Evolutionary conservation across 495 filamentous ascomycete genomes (phyloP), one percentile per base, ranked within the genome.

Genomic region (Xylaria sp.): DNA sequence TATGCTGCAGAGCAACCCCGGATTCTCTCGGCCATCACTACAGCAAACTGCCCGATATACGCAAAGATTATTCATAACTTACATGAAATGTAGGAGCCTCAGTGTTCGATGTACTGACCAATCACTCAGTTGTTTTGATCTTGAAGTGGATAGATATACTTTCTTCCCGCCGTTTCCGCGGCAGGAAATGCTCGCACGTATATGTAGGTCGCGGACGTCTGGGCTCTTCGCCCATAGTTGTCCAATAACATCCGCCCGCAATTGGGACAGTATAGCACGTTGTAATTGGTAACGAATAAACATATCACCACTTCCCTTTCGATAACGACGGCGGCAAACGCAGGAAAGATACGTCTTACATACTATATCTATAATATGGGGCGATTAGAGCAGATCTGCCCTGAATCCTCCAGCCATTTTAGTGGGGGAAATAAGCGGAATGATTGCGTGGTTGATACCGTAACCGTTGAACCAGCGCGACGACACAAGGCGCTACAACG

Each of bases 111-210:
- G 7, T 12, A n/a, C 29, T n/a, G 1, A n/a, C 29, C 41, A 41
- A 29, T 59, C 46, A 55, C 63, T 70, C 58, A 8, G 43, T 41
- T 11, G 33, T 21, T 33, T 29, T 31, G 21, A 52, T 8, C 19
- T 53, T 14, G 24, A 44, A 17, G 43, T 43, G 2, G 15, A n/a
- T 40, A 48, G 15, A n/a, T 40, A 48, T 8, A 14, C 55, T 50
- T 26, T 11, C n/a, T 61, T 61, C 35, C 59, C 68, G 68, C 58
- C 58, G 33, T 61, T 70, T 70, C 46, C 68, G 68, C 68, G 11
- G 48, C 11, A 17, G 24, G 46, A 31, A 55, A 67, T 50, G 17
- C 59, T 17, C 24, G 5, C 3, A 43, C 58, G 1, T 6, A n/a
- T 37, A 59, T 59, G 57, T 59, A 59, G n/a, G n/a, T 52, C 19